phyloP scores from a whole-genome alignment of 139 green algal genomes.

The Chlorella ohadii region DNA sequence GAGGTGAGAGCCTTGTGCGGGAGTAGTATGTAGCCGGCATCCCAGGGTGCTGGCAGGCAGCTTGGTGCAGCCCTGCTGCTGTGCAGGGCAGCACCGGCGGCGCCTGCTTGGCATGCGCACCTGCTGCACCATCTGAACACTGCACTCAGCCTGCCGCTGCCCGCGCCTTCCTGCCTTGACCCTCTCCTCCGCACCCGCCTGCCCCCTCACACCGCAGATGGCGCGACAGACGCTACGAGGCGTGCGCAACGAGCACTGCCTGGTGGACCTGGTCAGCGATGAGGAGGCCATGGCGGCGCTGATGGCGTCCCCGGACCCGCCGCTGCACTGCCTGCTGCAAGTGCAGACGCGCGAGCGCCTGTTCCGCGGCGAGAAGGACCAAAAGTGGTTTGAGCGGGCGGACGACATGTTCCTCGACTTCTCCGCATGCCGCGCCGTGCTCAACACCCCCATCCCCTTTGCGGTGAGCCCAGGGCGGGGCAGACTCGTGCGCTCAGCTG shows the following conservation, averaged over 20 bases:
- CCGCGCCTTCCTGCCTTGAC: neutral
- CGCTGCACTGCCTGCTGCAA: neutral
- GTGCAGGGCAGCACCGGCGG: too few relatives aligned
- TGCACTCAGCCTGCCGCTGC: too few relatives aligned
- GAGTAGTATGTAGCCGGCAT: too few relatives aligned
- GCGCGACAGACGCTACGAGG: neutral
- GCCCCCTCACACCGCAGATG: neutral
- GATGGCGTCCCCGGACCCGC: neutral
- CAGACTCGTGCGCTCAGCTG: too few relatives aligned
- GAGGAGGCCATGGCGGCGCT: neutral
- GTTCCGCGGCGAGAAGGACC: neutral
- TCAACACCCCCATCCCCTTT: conserved; percentile 4
- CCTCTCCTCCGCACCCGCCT: neutral
- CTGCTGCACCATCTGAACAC: too few relatives aligned
- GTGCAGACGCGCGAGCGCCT: neutral
- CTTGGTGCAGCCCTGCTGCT: too few relatives aligned
- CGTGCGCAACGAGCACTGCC: neutral
- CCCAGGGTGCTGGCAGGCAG: too few relatives aligned
- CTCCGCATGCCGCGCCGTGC: neutral
- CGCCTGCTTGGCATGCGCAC: too few relatives aligned
- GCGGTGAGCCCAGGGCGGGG: neutral
- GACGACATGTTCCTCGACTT: neutral
- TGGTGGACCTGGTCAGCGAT: neutral
- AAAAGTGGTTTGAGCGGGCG: neutral
- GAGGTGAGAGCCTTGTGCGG: neutral